Conservation (phyloP, 441 rosid species). For the Gossypium gossypioides region DNA sequence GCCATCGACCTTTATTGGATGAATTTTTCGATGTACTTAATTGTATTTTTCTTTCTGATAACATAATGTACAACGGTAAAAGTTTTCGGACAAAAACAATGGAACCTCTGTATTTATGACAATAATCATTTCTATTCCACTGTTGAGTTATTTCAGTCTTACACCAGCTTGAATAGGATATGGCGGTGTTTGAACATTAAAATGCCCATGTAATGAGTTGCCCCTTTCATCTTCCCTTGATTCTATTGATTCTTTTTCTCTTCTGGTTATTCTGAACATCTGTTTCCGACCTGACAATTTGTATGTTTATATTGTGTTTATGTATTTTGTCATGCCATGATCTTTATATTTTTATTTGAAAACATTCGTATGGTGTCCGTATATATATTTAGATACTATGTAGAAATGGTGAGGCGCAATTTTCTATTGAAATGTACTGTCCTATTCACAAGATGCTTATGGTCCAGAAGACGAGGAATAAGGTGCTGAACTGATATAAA, state of each 20-base stretch:
- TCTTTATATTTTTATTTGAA: neutral
- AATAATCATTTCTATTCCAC: neutral
- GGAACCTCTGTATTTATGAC: constrained; percentile 1
- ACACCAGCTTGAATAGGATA: constrained; percentile 4
- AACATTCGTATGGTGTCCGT: neutral
- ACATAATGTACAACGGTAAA: constrained; percentile 4
- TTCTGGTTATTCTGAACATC: neutral
- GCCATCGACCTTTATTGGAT: constrained; percentile 17
- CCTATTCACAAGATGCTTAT: neutral
- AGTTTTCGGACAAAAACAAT: constrained; percentile 7
- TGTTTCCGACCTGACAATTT: neutral
- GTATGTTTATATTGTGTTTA: neutral
- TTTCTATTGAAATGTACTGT: neutral
- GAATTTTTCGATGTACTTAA: constrained; percentile 7
- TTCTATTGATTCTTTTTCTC: neutral
- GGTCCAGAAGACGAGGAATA: neutral
- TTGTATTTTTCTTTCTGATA: constrained; percentile 12
- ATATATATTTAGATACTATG: neutral
- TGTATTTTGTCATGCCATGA: neutral
- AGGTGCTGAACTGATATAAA: neutral
- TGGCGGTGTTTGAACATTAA: neutral
- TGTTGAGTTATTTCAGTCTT: neutral
- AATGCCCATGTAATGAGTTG: neutral
- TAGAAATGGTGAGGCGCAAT: neutral
- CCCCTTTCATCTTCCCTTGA: neutral